Evolutionary conservation across 495 filamentous ascomycete genomes (phyloP).

Genomic region (Podospora pseudocomata): DNA sequence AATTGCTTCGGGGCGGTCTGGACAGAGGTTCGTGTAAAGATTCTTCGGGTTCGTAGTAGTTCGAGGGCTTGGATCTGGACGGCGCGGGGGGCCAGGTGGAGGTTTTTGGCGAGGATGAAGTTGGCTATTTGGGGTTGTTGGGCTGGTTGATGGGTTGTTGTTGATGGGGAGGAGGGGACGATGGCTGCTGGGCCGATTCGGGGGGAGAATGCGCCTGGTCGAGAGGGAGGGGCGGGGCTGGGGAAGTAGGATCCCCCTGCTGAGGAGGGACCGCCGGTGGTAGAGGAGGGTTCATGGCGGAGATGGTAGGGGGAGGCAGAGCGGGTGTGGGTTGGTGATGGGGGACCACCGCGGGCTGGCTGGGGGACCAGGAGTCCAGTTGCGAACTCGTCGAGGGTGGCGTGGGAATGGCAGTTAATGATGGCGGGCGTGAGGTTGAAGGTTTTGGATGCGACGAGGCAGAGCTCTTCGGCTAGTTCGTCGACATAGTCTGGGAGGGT

Average conservation of each 20-base stretch:
- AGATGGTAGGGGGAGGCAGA: slow-evolving; percentile 35
- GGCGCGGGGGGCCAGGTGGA: slow-evolving; percentile 62
- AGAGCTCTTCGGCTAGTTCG: slow-evolving; percentile 66
- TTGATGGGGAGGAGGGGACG: slow-evolving; percentile 13
- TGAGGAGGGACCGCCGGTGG: slow-evolving; percentile 11
- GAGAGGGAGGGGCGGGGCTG: neutral
- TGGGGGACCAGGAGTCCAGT: slow-evolving; percentile 57
- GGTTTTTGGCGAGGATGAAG: slow-evolving; percentile 74
- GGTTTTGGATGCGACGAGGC: slow-evolving; percentile 61
- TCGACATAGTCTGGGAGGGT: slow-evolving; percentile 59
- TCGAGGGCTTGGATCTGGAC: slow-evolving; percentile 89
- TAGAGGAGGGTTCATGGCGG: slow-evolving; percentile 25
- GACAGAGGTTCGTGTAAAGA: slow-evolving; percentile 67
- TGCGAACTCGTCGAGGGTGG: slow-evolving; percentile 75
- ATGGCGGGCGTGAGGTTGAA: slow-evolving; percentile 67
- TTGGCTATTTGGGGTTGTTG: slow-evolving; percentile 60
- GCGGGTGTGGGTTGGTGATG: slow-evolving; percentile 27
- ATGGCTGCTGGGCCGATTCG: slow-evolving; percentile 1
- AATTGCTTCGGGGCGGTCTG: slow-evolving; percentile 75
- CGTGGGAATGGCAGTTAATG: slow-evolving; percentile 66
- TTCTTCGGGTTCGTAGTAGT: slow-evolving; percentile 70
- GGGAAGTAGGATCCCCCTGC: slow-evolving; percentile 26
- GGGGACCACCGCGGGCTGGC: slow-evolving; percentile 10
- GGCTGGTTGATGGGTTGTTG: neutral
- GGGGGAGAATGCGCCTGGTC: slow-evolving; percentile 6